These are phyloP conservation scores for Populus hybrid DNA, from an alignment of 441 rosid genomes.

Conservation along the genomic window DNA sequence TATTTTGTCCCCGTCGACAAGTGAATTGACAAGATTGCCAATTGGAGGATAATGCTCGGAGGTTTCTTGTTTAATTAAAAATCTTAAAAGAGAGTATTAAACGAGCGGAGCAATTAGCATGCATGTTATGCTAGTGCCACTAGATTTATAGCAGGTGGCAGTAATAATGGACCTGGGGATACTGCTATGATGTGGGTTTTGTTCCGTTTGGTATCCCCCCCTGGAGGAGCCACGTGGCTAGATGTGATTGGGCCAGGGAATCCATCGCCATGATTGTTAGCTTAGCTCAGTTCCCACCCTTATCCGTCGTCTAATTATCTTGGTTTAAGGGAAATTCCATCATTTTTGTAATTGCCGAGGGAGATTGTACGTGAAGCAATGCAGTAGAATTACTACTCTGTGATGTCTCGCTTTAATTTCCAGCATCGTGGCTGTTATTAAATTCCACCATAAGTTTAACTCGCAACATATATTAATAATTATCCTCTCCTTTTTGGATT, in stretches of 20 bases:
- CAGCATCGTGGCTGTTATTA: background rate
- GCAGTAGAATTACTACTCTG: too few relatives aligned
- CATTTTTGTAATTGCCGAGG: too few relatives aligned
- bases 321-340: background rate
- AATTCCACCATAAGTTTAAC: too few relatives aligned
- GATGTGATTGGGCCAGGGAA: background rate
- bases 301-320: background rate
- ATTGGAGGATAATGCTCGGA: background rate
- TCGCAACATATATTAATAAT: too few relatives aligned
- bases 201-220: too few relatives aligned
- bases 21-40: background rate
- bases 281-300: background rate
- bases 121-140: background rate
- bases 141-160: background rate
- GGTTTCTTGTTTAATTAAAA: background rate
- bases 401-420: background rate
- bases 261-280: background rate
- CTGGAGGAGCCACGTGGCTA: too few relatives aligned
- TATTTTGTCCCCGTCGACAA: background rate
- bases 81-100: background rate
- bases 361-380: background rate
- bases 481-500: too few relatives aligned
- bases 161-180: background rate
- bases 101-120: background rate
- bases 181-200: background rate